These are phyloP conservation scores for Peterozyma toletana DNA, from an alignment of 805 yeast genomes.

Conservation along the genomic window DNA sequence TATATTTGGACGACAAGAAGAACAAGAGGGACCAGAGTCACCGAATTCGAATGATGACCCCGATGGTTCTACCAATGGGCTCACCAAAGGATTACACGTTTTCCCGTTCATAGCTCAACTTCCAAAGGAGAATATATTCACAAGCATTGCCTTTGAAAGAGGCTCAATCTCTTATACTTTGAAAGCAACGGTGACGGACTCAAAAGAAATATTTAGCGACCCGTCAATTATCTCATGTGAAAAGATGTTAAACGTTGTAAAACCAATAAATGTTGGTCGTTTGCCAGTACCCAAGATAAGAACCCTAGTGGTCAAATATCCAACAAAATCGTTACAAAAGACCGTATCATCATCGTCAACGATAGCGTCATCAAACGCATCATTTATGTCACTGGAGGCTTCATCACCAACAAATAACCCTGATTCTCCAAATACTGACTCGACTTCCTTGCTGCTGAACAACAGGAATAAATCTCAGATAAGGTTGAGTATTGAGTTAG, in stretches of 20 bases:
- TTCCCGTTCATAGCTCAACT: constrained; percentile 80
- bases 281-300: constrained; percentile 65
- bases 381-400: neutral
- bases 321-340: constrained; percentile 30
- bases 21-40: constrained; percentile 8
- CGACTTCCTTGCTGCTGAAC: constrained; percentile 8
- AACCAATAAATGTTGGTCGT: constrained; percentile 67
- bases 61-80: constrained; percentile 28
- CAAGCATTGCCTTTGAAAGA: constrained; percentile 75
- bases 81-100: constrained; percentile 78
- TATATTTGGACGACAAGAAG: constrained; percentile 41
- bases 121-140: constrained; percentile 66
- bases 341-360: constrained; percentile 34
- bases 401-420: constrained; percentile 1
- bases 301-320: constrained; percentile 52
- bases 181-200: constrained; percentile 34
- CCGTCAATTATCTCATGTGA: constrained; percentile 39
- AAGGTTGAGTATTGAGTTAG: constrained; percentile 34
- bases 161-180: constrained; percentile 73
- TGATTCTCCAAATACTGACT: neutral
- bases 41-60: constrained; percentile 6
- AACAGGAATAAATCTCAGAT: constrained; percentile 16
- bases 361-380: constrained; percentile 7
- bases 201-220: constrained; percentile 10
- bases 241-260: constrained; percentile 49